Base-by-base conservation (phyloP, 2,329 filamentous ascomycete species). In the Colletotrichum chlorophyti region DNA sequence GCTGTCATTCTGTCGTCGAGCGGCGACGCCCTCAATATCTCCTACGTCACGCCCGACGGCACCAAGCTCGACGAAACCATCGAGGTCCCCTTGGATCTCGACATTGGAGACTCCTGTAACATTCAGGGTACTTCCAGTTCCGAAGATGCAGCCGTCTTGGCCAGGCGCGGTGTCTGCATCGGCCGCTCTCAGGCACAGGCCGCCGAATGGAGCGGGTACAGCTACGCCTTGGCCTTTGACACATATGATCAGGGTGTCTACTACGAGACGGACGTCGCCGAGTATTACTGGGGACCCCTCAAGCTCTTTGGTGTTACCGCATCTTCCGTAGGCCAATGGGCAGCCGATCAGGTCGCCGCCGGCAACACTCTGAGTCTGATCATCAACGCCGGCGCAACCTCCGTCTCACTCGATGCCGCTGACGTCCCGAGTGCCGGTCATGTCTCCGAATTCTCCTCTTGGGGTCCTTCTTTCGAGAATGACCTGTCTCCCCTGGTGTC, bases 391-490 rank as follows among this genome's bases (percentile, higher is more conserved):
- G n/a, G 61, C 52, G 3, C 26, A 58, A 23, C 32, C 64, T 5
- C 49, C 0, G 46, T 50, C 6, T 59, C 46, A n/a, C n/a, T n/a
- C n/a, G n/a, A n/a, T 7, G 52, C 43, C 5, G 35, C 42, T 2
- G 61, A 60, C 14, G 37, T 50, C 26, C 51, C n/a, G 11, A 54
- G 45, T 14, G 47, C 50, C 23, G 63, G 65, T 1, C 64, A 64
- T 8, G 26, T 66, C 4, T 65, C 63, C 3, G 40, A 27, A 9
- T 66, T 60, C 27, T 49, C 65, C n/a, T 65, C 65, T 0, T 66
- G 65, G 65, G 65, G 64, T 1, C 52, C 62, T 12, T 61, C 63
- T 2, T 65, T 63, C 48, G 65, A 66, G 37, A 65, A 65, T 17
- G 63, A 64, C 50, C 60, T 66, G 24, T 49, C 23, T 8, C 64